A percentile compares a stretch with the other conserved stretches of the same genome.
phyloP scores from a whole-genome alignment of 441 rosid species.

The Euphorbia corollata region DNA sequence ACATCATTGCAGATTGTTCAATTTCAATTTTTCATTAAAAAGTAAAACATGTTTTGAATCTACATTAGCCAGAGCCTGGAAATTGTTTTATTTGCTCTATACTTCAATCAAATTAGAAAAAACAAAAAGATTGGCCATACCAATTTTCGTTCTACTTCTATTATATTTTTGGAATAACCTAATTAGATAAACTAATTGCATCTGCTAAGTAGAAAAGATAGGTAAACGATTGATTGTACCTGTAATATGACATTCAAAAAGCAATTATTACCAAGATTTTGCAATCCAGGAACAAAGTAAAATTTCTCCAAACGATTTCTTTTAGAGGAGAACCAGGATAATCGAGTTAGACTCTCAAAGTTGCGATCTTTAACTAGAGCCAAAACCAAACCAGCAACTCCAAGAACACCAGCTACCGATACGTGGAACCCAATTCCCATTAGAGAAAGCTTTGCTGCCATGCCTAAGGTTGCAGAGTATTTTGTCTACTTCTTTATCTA shows the following conservation, averaged over 20 bases:
- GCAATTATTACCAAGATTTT: constrained; percentile 77
- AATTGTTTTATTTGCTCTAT: no score
- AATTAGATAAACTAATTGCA: background rate
- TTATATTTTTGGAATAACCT: constrained; percentile 1
- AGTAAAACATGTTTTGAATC: background rate
- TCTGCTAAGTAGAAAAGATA: background rate
- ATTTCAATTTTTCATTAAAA: background rate
- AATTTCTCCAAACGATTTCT: constrained; percentile 22
- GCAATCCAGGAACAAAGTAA: constrained; percentile 59
- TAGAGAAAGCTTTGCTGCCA: constrained; percentile 24
- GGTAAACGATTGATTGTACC: constrained; percentile 32
- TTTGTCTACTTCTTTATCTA: background rate
- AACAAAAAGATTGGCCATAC: background rate
- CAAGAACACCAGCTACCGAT: constrained; percentile 42
- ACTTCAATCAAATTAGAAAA: background rate
- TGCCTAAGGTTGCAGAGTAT: constrained; percentile 20
- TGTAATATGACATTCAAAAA: constrained; percentile 77
- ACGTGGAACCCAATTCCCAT: constrained; percentile 31
- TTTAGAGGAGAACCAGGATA: constrained; percentile 26
- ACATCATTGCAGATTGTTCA: no score
- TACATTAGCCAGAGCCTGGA: no score
- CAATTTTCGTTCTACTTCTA: background rate
- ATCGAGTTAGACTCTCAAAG: constrained; percentile 21
- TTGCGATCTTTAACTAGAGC: constrained; percentile 40
- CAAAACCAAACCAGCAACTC: constrained; percentile 41